Conservation (phyloP, 176 grass and related monocot genomes). For the Zea mays region DNA sequence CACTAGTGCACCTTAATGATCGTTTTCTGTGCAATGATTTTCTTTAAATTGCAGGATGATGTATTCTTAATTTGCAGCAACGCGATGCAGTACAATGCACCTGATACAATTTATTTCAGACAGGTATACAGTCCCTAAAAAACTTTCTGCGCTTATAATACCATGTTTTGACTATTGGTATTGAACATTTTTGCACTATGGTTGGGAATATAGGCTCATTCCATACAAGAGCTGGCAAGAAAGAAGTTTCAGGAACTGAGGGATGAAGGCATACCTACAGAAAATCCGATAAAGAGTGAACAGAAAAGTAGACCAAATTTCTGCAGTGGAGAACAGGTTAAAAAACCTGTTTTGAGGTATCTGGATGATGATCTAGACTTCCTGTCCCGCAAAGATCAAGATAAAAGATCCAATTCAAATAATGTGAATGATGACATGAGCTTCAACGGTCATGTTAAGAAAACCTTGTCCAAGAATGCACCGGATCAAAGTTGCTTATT, state of each 20-base stretch:
- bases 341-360: slow-evolving; percentile 51
- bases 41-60: slow-evolving; percentile 76
- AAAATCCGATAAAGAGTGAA: slow-evolving; percentile 56
- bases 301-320: slow-evolving; percentile 52
- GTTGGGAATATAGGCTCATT: slow-evolving; percentile 66
- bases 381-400: slow-evolving; percentile 41
- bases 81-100: slow-evolving; percentile 98
- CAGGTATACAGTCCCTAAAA: slow-evolving; percentile 60
- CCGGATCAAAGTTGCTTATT: slow-evolving; percentile 40
- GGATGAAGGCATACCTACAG: slow-evolving; percentile 60
- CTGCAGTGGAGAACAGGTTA: slow-evolving; percentile 48
- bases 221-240: slow-evolving; percentile 96
- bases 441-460: slow-evolving; percentile 42
- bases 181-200: slow-evolving; percentile 37
- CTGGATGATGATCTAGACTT: slow-evolving; percentile 49
- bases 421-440: slow-evolving; percentile 19
- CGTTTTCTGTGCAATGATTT: slow-evolving; percentile 21
- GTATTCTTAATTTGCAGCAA: slow-evolving; percentile 99
- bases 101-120: slow-evolving; percentile 97
- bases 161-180: slow-evolving; percentile 2
- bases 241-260: slow-evolving; percentile 88
- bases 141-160: not conserved
- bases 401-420: slow-evolving; percentile 42
- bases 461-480: slow-evolving; percentile 26
- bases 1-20: not conserved